A percentile compares a stretch with the other conserved stretches of the same genome.
phyloP scores from a whole-genome alignment of 1,284 basidiomycete genomes.

The Irpex lacteus region DNA sequence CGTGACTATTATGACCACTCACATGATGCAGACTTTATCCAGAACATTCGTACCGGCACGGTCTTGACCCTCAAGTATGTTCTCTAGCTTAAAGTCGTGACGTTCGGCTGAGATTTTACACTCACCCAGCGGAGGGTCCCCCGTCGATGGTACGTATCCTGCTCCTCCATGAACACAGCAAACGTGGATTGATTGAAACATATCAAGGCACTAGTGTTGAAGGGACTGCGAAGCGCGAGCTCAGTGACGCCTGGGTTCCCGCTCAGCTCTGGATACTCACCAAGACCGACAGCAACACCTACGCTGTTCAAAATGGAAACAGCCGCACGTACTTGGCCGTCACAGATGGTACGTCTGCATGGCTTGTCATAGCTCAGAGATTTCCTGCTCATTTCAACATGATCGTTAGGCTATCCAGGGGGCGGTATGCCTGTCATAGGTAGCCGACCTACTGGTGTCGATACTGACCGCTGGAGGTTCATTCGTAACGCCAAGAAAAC shows the following conservation, averaged over 20 bases:
- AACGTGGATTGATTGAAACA: not conserved
- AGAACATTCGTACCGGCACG: not conserved
- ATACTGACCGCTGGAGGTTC: not conserved
- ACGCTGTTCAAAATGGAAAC: not conserved
- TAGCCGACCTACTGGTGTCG: not conserved
- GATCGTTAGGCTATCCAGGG: not conserved
- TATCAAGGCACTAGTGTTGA: not conserved
- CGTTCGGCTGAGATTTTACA: not conserved
- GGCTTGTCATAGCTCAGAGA: not conserved
- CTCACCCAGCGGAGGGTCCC: not conserved
- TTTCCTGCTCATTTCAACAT: not conserved
- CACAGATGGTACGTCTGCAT: not conserved
- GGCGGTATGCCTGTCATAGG: not conserved
- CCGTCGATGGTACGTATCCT: not conserved
- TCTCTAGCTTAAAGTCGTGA: not conserved
- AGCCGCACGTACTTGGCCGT: not conserved
- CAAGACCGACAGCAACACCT: not conserved
- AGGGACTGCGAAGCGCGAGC: not conserved
- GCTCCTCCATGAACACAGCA: not conserved
- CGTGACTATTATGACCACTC: not conserved
- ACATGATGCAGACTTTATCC: not conserved
- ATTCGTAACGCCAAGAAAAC: not conserved
- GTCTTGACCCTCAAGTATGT: not conserved
- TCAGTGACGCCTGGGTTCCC: not conserved
- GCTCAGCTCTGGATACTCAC: conserved; percentile 5